These are phyloP conservation scores for Hypsizygus ulmarius DNA, from an alignment of 1,284 basidiomycete genomes.

Conservation along the genomic window DNA sequence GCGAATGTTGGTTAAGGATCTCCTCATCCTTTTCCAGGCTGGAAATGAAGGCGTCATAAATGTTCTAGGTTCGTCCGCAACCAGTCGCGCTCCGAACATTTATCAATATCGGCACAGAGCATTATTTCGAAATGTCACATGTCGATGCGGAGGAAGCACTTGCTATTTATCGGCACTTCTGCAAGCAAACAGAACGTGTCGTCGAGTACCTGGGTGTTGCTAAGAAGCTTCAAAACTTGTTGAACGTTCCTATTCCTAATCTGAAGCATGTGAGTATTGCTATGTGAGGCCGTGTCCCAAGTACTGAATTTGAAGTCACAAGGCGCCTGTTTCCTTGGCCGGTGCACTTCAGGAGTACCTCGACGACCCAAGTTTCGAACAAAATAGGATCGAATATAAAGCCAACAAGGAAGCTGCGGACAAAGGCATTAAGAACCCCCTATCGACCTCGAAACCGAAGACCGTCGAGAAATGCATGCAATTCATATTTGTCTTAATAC, in stretches of 20 bases:
- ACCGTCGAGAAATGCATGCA: conserved; percentile 21
- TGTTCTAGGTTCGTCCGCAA: conserved; percentile 64
- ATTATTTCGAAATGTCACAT: conserved; percentile 99
- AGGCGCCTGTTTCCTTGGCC: conserved; percentile 93
- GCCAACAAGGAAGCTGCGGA: conserved; percentile 80
- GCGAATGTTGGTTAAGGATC: conserved; percentile 95
- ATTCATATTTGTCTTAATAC: conserved; percentile 3
- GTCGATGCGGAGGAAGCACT: conserved; percentile 87
- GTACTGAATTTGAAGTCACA: background rate
- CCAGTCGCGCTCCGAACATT: background rate
- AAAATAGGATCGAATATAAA: conserved; percentile 91
- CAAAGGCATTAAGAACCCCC: conserved; percentile 23
- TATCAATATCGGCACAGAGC: conserved; percentile 54
- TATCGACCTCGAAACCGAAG: conserved; percentile 20
- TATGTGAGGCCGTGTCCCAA: background rate
- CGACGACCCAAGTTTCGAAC: conserved; percentile 93
- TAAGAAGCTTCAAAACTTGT: conserved; percentile 86
- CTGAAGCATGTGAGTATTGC: conserved; percentile 76
- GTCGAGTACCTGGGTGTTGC: conserved; percentile 95
- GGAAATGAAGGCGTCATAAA: conserved; percentile 99
- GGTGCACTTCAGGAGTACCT: conserved; percentile 95
- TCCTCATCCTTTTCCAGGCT: conserved; percentile 93
- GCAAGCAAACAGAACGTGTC: conserved; percentile 90
- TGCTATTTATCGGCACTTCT: conserved; percentile 91
- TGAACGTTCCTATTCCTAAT: conserved; percentile 93